A percentile compares a stretch with the other conserved stretches of the same genome.
Conservation (phyloP, 306 rosid species). For the Rosa chinensis region DNA sequence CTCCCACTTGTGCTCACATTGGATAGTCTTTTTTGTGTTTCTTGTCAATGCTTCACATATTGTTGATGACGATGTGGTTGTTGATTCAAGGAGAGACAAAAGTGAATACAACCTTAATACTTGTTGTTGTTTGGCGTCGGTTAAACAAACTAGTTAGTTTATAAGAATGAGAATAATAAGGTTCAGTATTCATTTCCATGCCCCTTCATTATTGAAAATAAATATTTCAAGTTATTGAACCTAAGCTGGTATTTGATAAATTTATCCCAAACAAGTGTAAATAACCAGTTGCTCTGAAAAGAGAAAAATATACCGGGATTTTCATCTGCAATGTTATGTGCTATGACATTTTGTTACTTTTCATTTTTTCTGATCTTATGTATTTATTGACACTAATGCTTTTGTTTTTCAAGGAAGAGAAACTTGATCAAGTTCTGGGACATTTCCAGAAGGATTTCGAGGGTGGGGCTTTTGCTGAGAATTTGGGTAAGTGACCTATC, state of each 20-base stretch:
- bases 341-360: background rate
- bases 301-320: background rate
- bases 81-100: conserved; percentile 1
- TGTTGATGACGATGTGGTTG: conserved; percentile 13
- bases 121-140: background rate
- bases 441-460: conserved; percentile 77
- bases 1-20: background rate
- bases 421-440: conserved; percentile 63
- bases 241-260: background rate
- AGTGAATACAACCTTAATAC: background rate
- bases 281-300: background rate
- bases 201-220: background rate
- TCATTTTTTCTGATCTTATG: background rate
- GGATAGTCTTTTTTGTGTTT: background rate
- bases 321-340: background rate
- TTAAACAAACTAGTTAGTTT: background rate
- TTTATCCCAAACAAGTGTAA: background rate
- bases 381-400: background rate
- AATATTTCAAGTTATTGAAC: background rate
- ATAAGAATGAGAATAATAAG: background rate
- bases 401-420: conserved; percentile 42
- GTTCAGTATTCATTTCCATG: background rate
- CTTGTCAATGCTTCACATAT: background rate
- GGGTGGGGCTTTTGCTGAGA: conserved; percentile 61
- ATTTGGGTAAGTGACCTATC: conserved; percentile 59